Evolutionary conservation across 2,329 filamentous ascomycete genomes (phyloP), one percentile per base, ranked within the genome.

Genomic region (Byssothecium circinans): DNA sequence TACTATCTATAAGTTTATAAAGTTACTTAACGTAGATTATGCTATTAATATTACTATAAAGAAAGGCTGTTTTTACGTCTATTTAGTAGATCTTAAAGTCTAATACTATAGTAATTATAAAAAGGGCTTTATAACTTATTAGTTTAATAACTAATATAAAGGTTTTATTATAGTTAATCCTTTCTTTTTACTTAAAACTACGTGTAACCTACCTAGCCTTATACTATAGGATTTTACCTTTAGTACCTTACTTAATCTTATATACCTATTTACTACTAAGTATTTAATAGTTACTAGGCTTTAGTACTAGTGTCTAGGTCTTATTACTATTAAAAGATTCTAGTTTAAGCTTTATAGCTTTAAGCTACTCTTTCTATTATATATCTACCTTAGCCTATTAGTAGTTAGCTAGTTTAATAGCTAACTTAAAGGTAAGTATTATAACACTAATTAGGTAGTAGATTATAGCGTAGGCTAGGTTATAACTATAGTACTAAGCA

Each of bases 31-130:
- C 52, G 34, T 62, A 68, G 11, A 70, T 50, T 6, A 55, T 47
- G 32, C 62, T 29, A 8, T 67, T 45, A 19, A 69, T 53, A 5
- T 54, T 35, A 1, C 58, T 51, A 45, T 70, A 56, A 7, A 70
- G 59, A 43, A 70, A 70, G 4, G 64, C 56, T 1, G 61, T 68
- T 43, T 62, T 62, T 27, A 69, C 57, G 45, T 69, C 60, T 46
- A 69, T 66, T 49, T 69, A 53, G 30, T 67, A 41, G 30, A 64
- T 61, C 34, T 65, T 47, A 1, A 54, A 42, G 34, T 57, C 54
- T 2, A 55, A 35, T 6, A 50, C 42, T 6, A 44, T 50, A 2
- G 37, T 52, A 3, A 68, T 51, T 0, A 57, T 55, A 27, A 69
- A 65, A 10, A 68, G 50, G 7, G 55, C 55, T 39, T 60, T 62